A percentile compares a stretch with the other conserved stretches of the same genome.
Conservation (phyloP, 2,329 filamentous ascomycete species). For the Hypoxylon sp. region DNA sequence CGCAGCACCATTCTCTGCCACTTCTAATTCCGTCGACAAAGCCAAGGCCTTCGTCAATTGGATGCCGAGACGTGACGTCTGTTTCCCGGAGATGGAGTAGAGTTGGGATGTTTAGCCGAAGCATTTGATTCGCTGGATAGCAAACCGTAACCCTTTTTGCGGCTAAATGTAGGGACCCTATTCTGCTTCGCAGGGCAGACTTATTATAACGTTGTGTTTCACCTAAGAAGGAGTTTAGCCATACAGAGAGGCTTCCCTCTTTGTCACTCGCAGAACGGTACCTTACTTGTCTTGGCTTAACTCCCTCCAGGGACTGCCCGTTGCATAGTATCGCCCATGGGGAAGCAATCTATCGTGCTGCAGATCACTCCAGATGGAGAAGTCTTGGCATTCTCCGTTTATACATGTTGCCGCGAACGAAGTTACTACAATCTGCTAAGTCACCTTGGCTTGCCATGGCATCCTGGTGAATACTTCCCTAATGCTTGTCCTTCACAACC, state of each 20-base stretch:
- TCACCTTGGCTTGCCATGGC: slow-evolving; percentile 7
- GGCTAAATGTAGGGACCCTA: slow-evolving; percentile 50
- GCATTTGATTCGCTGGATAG: slow-evolving; percentile 38
- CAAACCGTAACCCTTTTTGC: slow-evolving; percentile 39
- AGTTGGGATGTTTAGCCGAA: slow-evolving; percentile 45
- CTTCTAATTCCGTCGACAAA: slow-evolving; percentile 35
- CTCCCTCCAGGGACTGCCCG: slow-evolving; percentile 31
- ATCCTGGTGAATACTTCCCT: slow-evolving; percentile 18
- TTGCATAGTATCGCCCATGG: slow-evolving; percentile 42
- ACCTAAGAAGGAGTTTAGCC: slow-evolving; percentile 51
- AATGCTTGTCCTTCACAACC: slow-evolving; percentile 15
- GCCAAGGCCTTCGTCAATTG: slow-evolving; percentile 35
- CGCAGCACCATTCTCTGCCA: slow-evolving; percentile 12
- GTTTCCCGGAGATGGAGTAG: slow-evolving; percentile 36
- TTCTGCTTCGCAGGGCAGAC: slow-evolving; percentile 44
- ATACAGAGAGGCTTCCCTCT: slow-evolving; percentile 37
- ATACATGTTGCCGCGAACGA: slow-evolving; percentile 31
- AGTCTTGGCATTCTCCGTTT: slow-evolving; percentile 40
- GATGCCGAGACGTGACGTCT: slow-evolving; percentile 41
- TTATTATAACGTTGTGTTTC: slow-evolving; percentile 49
- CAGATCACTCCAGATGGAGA: slow-evolving; percentile 44
- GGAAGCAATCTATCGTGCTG: slow-evolving; percentile 43
- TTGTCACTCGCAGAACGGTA: slow-evolving; percentile 36
- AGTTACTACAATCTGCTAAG: slow-evolving; percentile 26
- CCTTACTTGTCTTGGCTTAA: slow-evolving; percentile 45